Evolutionary conservation across 352 stramenopile genomes (phyloP), one percentile per base, ranked within the genome.

Genomic region (Phytophthora hybrid): DNA sequence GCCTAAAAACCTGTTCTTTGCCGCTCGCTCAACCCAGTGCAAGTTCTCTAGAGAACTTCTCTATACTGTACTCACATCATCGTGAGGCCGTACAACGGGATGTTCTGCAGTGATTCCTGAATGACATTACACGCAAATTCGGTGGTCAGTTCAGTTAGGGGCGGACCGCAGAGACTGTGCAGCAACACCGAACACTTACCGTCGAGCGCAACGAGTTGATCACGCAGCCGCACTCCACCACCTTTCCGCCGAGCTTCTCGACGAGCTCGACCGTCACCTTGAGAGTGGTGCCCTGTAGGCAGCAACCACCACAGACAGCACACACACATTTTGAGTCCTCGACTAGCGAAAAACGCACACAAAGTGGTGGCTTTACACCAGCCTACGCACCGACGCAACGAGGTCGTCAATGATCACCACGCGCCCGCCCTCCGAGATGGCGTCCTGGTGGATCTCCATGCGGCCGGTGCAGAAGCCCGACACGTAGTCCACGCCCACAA

Each of bases 401-500:
- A 93, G 71, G 61, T 95, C 89, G 62, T 95, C 87, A 37, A 95
- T 92, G 65, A 95, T 84, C 19, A 93, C 80, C 8, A 94, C 86
- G 63, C 89, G 87, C 8, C 73, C 84, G 60, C 87, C 89, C 18
- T 76, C 81, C 9, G 82, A 76, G 63, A 96, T 92, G n/a, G 86
- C 84, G 56, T 96, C 87, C 47, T 92, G 83, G 66, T 96, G 89
- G 56, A 95, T 92, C 71, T 95, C 89, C 81, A 94, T 83, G 11
- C 89, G 83, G 0, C 85, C 85, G 0, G 83, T 82, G 68, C 86
- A 92, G 51, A 92, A 96, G 10, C 88, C 86, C 31, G 85, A 92
- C 8, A 82, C 85, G 76, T 93, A 96, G 69, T 96, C 86, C 47
- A 95, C 81, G n/a, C 89, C 89, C 56, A 96, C 84, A 0, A 83